Base-by-base conservation (phyloP, 2,329 filamentous ascomycete genomes). In the Phyllosticta citrichinensis region DNA sequence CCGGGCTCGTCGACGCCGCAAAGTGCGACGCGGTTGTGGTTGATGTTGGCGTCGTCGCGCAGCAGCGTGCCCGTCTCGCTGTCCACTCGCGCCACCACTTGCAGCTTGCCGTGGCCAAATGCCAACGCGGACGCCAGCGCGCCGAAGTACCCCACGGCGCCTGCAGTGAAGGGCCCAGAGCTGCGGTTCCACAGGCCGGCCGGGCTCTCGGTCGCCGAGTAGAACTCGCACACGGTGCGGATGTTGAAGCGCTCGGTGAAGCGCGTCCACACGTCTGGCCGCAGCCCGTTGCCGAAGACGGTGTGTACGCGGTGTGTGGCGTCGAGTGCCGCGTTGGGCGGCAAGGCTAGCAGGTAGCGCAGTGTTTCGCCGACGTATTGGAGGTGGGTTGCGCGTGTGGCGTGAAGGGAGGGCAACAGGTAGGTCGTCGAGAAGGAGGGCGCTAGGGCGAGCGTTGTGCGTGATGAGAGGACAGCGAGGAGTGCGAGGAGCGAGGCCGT, bases 321-420 rank as follows among this genome's bases (percentile, higher is more conserved):
- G 70, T 88, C 85, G 6, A 83, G 77, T 9, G 12, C 0, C 0
- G 83, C 78, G n/a, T 80, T 82, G 0, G 83, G 82, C 1, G 87
- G 87, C 1, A 82, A 82, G 0, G 87, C 84, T 12, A 91, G 79
- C 0, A 92, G 79, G 66, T 91, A 92, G 0, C 88, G 81, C 6
- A 88, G 82, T 0, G 87, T 89, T 70, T 92, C 88, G 66, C 88
- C 88, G 2, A 92, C 88, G 68, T 92, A 92, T 19, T 88, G 83
- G 65, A 91, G 88, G 67, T 83, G 82, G 0, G 87, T 91, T 0
- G 88, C 83, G 14, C 80, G 74, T 0, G 84, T 86, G 62, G 86
- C 86, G 54, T 85, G 81, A 20, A 91, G 78, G 64, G 92, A 88
- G 33, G 75, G 73, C 88, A 88, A 91, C 77, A 92, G 91, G 19